Evolutionary conservation across 768 basidiomycete genomes (phyloP).

Genomic region (Tubosaeta brunneosetosa): DNA sequence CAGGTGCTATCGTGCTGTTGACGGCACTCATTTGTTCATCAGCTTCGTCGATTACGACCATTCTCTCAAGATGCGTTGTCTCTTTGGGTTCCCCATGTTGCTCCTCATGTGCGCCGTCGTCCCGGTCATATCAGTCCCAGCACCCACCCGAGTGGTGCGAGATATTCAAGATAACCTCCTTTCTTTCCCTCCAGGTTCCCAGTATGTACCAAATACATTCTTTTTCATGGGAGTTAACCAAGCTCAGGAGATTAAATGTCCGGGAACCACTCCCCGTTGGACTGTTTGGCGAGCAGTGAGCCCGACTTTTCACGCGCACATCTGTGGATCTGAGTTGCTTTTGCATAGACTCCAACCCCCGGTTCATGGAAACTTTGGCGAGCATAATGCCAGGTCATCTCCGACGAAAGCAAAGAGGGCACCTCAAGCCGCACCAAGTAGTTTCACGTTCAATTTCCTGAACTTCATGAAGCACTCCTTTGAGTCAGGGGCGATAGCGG

Average conservation of each 20-base stretch:
- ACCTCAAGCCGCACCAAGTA: background rate
- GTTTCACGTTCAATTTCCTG: background rate
- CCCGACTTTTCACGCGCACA: background rate
- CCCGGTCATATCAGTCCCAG: slow-evolving; percentile 11
- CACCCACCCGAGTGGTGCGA: background rate
- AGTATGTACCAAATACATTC: background rate
- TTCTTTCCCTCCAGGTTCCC: background rate
- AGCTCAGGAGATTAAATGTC: background rate
- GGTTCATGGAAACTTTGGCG: background rate
- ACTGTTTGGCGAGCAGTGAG: background rate
- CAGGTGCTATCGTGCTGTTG: slow-evolving; percentile 3
- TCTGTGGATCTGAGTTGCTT: background rate
- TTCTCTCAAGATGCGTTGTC: slow-evolving; percentile 9
- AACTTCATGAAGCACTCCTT: background rate
- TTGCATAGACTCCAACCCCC: background rate
- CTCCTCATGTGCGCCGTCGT: slow-evolving; percentile 2
- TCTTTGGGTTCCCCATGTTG: slow-evolving; percentile 2
- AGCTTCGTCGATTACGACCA: background rate
- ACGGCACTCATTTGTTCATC: slow-evolving; percentile 9
- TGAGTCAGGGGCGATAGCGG: background rate
- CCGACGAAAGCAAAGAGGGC: background rate
- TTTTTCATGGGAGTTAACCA: background rate
- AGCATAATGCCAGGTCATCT: background rate
- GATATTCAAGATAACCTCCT: background rate
- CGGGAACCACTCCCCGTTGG: background rate